Evolutionary conservation across 2,329 filamentous ascomycete species (phyloP), one percentile per base, ranked within the genome.

Genomic region (Nigrospora osmanthi): DNA sequence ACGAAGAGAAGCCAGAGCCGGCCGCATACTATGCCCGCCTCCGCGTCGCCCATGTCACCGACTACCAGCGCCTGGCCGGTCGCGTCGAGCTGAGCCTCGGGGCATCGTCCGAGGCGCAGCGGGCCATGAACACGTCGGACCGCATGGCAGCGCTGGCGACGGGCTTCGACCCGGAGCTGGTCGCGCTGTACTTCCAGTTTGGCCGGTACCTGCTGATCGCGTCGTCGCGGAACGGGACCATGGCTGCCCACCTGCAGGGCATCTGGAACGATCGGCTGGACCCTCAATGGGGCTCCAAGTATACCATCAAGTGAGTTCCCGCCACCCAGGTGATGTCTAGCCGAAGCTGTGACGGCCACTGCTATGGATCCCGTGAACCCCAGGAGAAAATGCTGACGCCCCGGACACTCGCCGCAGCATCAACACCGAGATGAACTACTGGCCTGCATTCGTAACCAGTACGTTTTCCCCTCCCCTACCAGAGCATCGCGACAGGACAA

Each of bases 211-310:
- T 65, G 15, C 54, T 68, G 11, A 55, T 67, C 32, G 45, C 57
- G 30, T 54, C 58, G n/a, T 58, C 55, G 14, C 54, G 58, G 28
- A 45, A 52, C 11, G 55, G 50, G 16, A 57, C 56, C 2, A 52
- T 72, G 6, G 68, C 69, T 1, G 64, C 68, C 4, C 71, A 66
- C 34, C 58, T 71, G 1, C 69, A 72, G 47, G 69, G 68, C 2
- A 64, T 70, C 35, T 71, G 67, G 68, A 70, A 69, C 45, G 51
- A 62, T 1, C 55, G 61, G 10, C 66, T 65, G 45, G 52, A 55
- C 9, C 67, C 67, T 2, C 53, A 63, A 6, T 71, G 68, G 68
- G 46, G 63, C 3, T 61, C 59, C 33, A 69, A 69, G 49, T 71
- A 63, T 48, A 70, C 68, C 6, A 61, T 69, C 48, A 71, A 71